Evolutionary conservation across 2,329 filamentous ascomycete species (phyloP), one percentile per base, ranked within the genome.

Genomic region (Arthroderma sp.): DNA sequence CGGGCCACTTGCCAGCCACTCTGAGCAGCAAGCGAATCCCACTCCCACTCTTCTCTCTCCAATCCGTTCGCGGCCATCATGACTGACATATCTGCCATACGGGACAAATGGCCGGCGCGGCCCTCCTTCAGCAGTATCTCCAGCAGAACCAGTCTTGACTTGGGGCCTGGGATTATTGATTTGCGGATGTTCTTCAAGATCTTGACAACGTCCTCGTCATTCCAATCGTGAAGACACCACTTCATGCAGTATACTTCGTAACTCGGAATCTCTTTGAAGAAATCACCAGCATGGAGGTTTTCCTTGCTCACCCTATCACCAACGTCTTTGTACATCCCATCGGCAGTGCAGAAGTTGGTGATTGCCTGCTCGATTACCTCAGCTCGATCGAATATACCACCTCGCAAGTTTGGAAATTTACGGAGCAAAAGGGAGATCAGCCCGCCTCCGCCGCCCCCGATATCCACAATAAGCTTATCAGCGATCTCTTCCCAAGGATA

Each of bases 241-340:
- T 28, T 21, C 4, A 54, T 21, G 25, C 31, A 4, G 3, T 54
- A 54, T 35, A 54, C 51, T 33, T 23, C 21, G 11, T 23, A 54
- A n/a, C 28, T 11, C 1, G 51, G 51, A n/a, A 54, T 6, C n/a
- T 54, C 51, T 25, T 54, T 54, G 37, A 54, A 54, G 28, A 54
- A 54, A 25, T 54, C 31, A 1, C 51, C 51, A 11, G 23, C 51
- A 4, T 23, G 31, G 25, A 54, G 31, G 6, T 17, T 15, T 38
- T 15, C n/a, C n/a, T n/a, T n/a, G n/a, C n/a, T n/a, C n/a, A n/a
- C n/a, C n/a, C n/a, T n/a, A n/a, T n/a, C n/a, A n/a, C n/a, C n/a
- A 13, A 54, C 51, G 11, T 25, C 11, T 19, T 38, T 54, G 21
- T 23, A 9, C n/a, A 54, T 6, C 4, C 23, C 5, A 21, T 54